These are phyloP conservation scores for Musa schizocarpa DNA, from an alignment of 176 grass and related monocot genomes.

Conservation along the genomic window DNA sequence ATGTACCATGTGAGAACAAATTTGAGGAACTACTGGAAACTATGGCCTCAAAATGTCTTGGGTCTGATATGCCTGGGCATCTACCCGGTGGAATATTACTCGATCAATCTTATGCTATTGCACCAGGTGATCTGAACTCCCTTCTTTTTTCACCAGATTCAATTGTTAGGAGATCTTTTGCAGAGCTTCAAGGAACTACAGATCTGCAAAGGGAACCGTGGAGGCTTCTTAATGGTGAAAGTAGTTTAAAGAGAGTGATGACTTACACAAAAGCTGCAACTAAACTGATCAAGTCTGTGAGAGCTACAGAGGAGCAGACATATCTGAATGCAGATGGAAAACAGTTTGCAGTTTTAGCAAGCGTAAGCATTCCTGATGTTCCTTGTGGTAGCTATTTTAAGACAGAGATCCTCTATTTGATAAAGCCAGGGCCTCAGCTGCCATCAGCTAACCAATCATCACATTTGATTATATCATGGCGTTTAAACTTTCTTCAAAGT, in stretches of 20 bases:
- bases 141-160: slow-evolving; percentile 84
- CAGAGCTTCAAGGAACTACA: slow-evolving; percentile 51
- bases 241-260: slow-evolving; percentile 54
- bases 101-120: slow-evolving; percentile 48
- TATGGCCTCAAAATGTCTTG: slow-evolving; percentile 36
- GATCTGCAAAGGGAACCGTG: slow-evolving; percentile 69
- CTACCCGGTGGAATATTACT: slow-evolving; percentile 66
- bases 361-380: slow-evolving; percentile 88
- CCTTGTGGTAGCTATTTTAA: slow-evolving; percentile 76
- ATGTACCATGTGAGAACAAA: slow-evolving; percentile 18
- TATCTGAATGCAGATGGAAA: slow-evolving; percentile 79
- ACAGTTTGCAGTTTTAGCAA: slow-evolving; percentile 62
- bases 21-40: slow-evolving; percentile 57
- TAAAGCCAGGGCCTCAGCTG: slow-evolving; percentile 59
- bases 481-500: slow-evolving; percentile 96
- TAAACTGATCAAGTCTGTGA: slow-evolving; percentile 73
- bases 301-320: slow-evolving; percentile 78
- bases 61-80: slow-evolving; percentile 69
- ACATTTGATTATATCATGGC: slow-evolving; percentile 77
- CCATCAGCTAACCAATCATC: slow-evolving; percentile 56
- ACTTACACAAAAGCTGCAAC: slow-evolving; percentile 76
- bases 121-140: slow-evolving; percentile 60
- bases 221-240: slow-evolving; percentile 44
- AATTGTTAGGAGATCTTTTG: slow-evolving; percentile 43
- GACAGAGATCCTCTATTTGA: slow-evolving; percentile 79